phyloP scores from a whole-genome alignment of 148 eudicot genomes.

The Chenopodium suecicum region DNA sequence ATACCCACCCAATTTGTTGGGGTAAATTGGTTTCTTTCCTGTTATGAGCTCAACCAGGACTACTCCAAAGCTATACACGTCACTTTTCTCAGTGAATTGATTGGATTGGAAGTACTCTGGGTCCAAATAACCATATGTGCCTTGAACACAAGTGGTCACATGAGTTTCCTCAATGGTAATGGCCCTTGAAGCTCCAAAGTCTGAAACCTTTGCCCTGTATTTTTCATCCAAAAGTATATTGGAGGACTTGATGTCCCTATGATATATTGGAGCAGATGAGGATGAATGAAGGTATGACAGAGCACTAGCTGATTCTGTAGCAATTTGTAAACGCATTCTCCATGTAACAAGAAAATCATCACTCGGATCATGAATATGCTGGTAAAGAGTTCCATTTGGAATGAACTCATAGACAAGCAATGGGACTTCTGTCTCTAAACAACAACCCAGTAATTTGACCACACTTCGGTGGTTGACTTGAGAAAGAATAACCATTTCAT shows the following conservation, averaged over 20 bases:
- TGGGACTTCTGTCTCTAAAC: too few species aligned
- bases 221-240: conserved; percentile 31
- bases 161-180: conserved; percentile 34
- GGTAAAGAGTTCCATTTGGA: neutral
- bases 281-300: conserved; percentile 30
- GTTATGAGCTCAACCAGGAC: conserved; percentile 34
- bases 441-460: too few species aligned
- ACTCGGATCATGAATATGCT: too few species aligned
- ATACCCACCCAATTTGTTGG: too few species aligned
- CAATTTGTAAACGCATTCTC: conserved; percentile 35
- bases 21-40: conserved; percentile 17
- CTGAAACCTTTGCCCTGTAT: conserved; percentile 29
- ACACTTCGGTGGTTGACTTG: too few species aligned
- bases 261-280: conserved; percentile 3
- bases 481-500: too few species aligned
- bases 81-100: conserved; percentile 13
- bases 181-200: conserved; percentile 29
- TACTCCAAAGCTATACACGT: conserved; percentile 31
- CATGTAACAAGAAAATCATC: conserved; percentile 24
- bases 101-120: conserved; percentile 32
- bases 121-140: conserved; percentile 31
- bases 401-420: conserved; percentile 7
- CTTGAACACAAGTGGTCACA: conserved; percentile 26
- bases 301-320: conserved; percentile 30
- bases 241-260: conserved; percentile 30